phyloP scores from a whole-genome alignment of 2,329 filamentous ascomycete genomes.

The Biscogniauxia marginata region DNA sequence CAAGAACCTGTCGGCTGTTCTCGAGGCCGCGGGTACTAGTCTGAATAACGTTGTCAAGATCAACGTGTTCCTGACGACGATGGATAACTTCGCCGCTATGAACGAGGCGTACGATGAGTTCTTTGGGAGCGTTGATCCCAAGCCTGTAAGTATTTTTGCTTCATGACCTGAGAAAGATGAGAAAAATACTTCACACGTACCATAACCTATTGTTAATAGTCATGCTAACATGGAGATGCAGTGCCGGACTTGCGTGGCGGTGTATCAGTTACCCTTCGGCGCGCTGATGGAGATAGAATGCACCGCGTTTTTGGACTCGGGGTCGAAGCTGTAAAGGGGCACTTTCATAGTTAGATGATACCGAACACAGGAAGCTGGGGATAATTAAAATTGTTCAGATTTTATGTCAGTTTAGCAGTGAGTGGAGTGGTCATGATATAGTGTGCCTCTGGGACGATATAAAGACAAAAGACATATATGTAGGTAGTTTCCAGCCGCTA shows the following conservation, averaged over 20 bases:
- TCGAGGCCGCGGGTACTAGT: slow-evolving; percentile 58
- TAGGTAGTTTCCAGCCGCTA: too few species aligned
- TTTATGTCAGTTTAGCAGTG: too few species aligned
- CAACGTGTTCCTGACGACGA: slow-evolving; percentile 64
- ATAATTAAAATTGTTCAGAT: too few species aligned
- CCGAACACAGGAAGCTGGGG: too few species aligned
- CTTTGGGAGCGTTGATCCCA: slow-evolving; percentile 41
- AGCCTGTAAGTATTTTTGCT: slow-evolving; percentile 50
- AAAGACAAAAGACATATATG: too few species aligned
- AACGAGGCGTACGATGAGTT: slow-evolving; percentile 55
- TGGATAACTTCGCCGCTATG: slow-evolving; percentile 62
- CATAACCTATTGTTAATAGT: too few species aligned
- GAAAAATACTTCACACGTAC: too few species aligned
- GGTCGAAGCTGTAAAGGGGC: slow-evolving; percentile 15
- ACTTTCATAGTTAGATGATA: background rate
- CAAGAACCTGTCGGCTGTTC: slow-evolving; percentile 57
- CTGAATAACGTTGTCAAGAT: slow-evolving; percentile 64
- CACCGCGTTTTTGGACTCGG: slow-evolving; percentile 45
- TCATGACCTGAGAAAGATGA: slow-evolving; percentile 4
- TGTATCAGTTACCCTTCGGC: slow-evolving; percentile 68
- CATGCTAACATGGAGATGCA: slow-evolving; percentile 15
- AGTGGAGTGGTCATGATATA: too few species aligned
- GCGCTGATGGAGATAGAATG: slow-evolving; percentile 76
- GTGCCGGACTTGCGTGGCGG: slow-evolving; percentile 67
- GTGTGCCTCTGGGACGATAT: too few species aligned